A percentile compares a stretch with the other conserved stretches of the same genome.
Evolutionary conservation across 257 asterid species (phyloP).

Genomic region (Ocimum tenuiflorum): DNA sequence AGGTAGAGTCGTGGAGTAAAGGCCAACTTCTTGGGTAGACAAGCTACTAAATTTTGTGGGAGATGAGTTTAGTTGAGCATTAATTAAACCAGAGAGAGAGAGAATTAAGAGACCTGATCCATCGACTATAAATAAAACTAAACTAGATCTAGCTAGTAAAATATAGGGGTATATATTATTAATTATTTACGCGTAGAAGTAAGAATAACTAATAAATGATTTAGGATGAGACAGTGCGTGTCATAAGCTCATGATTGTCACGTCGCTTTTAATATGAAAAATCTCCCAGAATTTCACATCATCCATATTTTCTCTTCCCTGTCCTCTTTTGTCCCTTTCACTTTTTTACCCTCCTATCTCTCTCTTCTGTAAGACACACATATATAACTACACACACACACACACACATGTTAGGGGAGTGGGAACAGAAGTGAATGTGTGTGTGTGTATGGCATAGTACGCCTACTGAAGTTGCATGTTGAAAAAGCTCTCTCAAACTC

Average conservation of each 20-base stretch:
- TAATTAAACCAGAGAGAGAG: neutral
- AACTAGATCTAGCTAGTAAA: no score
- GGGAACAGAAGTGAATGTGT: neutral
- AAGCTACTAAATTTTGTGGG: constrained; percentile 16
- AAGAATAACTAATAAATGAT: no score
- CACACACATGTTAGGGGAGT: neutral
- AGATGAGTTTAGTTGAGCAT: constrained; percentile 14
- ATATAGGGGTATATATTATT: no score
- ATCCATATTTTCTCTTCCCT: neutral
- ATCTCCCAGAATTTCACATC: constrained; percentile 30
- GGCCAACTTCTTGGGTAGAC: constrained; percentile 18
- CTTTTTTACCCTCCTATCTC: neutral
- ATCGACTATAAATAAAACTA: no score
- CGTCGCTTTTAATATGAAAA: constrained; percentile 26
- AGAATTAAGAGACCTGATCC: no score
- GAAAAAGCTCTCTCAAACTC: no score
- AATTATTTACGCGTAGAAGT: no score
- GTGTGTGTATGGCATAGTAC: neutral
- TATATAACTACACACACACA: neutral
- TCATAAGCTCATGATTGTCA: constrained; percentile 35
- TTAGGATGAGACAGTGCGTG: neutral
- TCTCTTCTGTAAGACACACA: neutral
- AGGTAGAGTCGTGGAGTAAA: neutral
- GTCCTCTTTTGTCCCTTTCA: constrained; percentile 9
- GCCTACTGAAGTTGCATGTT: neutral